Conservation (phyloP, 495 filamentous ascomycete genomes). For the Cetradonia linearis region DNA sequence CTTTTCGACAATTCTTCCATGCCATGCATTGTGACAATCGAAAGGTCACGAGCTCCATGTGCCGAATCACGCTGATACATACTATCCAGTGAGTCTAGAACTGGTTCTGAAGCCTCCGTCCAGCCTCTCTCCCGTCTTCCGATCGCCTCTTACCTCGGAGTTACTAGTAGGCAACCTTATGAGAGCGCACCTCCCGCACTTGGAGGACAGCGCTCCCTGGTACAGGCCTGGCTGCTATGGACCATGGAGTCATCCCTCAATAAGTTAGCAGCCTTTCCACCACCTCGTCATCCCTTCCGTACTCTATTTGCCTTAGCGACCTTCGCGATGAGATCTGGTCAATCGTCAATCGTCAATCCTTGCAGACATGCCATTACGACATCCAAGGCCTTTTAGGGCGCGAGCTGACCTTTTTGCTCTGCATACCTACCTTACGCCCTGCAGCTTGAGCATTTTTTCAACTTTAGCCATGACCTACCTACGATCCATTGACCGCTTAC, state of each 20-base stretch:
- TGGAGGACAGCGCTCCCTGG: constrained; percentile 1
- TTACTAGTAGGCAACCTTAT: too few species aligned
- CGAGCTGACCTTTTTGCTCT: not conserved
- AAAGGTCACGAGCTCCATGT: not conserved
- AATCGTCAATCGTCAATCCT: too few species aligned
- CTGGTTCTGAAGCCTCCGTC: not conserved
- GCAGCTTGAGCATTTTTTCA: not conserved
- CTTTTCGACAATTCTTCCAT: not conserved
- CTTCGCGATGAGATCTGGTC: not conserved
- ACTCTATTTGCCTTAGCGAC: not conserved
- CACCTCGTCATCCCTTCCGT: constrained; percentile 12
- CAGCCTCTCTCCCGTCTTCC: constrained; percentile 1
- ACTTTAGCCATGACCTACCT: not conserved
- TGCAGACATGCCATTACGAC: constrained; percentile 1
- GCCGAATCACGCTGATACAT: not conserved
- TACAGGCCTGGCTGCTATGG: not conserved
- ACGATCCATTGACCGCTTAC: not conserved
- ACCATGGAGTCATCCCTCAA: not conserved
- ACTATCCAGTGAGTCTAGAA: not conserved
- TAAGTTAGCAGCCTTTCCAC: not conserved
- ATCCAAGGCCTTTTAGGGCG: not conserved
- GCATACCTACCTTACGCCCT: not conserved
- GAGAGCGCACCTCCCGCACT: too few species aligned
- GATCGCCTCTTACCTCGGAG: too few species aligned
- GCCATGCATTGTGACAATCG: too few species aligned